Base-by-base conservation (phyloP, 177 flowering plant species). In the Tripterygium wilfordii region DNA sequence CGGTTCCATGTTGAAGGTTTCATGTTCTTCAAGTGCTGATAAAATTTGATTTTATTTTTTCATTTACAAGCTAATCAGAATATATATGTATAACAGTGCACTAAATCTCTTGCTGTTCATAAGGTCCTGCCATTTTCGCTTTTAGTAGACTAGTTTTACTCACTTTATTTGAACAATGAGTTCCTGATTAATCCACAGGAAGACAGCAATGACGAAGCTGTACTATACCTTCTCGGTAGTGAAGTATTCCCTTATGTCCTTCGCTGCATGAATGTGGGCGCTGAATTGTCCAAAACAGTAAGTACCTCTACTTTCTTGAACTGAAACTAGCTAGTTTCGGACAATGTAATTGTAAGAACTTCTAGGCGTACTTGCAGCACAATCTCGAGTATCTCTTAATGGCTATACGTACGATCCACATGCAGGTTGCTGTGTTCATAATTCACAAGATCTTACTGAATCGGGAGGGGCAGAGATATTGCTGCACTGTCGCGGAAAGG, bases 341-440 rank as follows among this genome's bases (percentile, higher is more conserved):
- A 14, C 38, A 36, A 17, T 36, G 17, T 17, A 14, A 36, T 19
- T 8, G 18, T 36, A 6, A 4, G 5, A 3, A 42, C n/a, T 3
- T 19, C 1, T 19, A 40, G 5, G 10, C 3, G 15, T 22, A 15
- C 9, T 12, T 25, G 19, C 5, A 25, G 2, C 31, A 0, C 16
- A 2, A 18, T 37, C 8, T 22, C n/a, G n/a, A n/a, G n/a, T n/a
- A n/a, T n/a, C n/a, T n/a, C n/a, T n/a, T n/a, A n/a, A n/a, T n/a
- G n/a, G n/a, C n/a, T n/a, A n/a, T n/a, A n/a, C n/a, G n/a, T n/a
- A n/a, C n/a, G n/a, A n/a, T n/a, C n/a, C n/a, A n/a, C n/a, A n/a
- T 12, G 26, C 66, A 76, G 81, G 67, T 72, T 14, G 81, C 78
- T 1, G 61, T 73, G 1, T 67, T 51, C 56, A 59, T 76, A 22